Evolutionary conservation across 208 protist species (phyloP), one percentile per base, ranked within the genome.

Genomic region (Crithidia expoeki): DNA sequence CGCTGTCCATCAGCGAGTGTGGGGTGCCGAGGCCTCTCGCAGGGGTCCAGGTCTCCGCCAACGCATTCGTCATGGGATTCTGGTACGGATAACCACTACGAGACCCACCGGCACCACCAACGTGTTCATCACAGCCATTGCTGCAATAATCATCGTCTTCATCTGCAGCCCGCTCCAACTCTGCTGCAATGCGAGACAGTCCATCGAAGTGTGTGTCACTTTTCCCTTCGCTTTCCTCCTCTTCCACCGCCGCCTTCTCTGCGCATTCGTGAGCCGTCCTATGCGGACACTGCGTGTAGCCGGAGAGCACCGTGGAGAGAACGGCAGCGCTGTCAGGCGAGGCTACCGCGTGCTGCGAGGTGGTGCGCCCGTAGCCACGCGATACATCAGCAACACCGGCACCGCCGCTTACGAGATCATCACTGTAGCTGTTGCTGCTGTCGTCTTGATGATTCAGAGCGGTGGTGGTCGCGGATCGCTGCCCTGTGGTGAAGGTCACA

Each of bases 1-100:
- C 19, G 59, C 19, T 46, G 52, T 44, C 50, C 4, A 30, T 19
- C 49, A 50, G 46, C 11, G 59, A 34, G n/a, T 55, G 59, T 27
- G 68, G 59, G 17, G 58, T 52, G 21, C 40, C 68, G 19, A 2
- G 9, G 14, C 33, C 44, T 21, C 44, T 28, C 44, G 55, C 67
- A 14, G 67, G 56, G 10, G 57, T 59, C 67, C 67, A 72, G 25
- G 36, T 23, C 25, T 64, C 67, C 3, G 67, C 33, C 9, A 38
- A 14, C n/a, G n/a, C n/a, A n/a, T n/a, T n/a, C n/a, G n/a, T n/a
- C n/a, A n/a, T n/a, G n/a, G n/a, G n/a, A n/a, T n/a, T n/a, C n/a
- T n/a, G n/a, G n/a, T n/a, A n/a, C n/a, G n/a, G n/a, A n/a, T n/a
- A n/a, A n/a, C n/a, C n/a, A n/a, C n/a, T n/a, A n/a, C n/a, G n/a